A percentile compares a stretch with the other conserved stretches of the same genome.
These are phyloP conservation scores for Remersonia thermophila DNA, from an alignment of 2,329 filamentous ascomycete genomes.

Conservation along the genomic window DNA sequence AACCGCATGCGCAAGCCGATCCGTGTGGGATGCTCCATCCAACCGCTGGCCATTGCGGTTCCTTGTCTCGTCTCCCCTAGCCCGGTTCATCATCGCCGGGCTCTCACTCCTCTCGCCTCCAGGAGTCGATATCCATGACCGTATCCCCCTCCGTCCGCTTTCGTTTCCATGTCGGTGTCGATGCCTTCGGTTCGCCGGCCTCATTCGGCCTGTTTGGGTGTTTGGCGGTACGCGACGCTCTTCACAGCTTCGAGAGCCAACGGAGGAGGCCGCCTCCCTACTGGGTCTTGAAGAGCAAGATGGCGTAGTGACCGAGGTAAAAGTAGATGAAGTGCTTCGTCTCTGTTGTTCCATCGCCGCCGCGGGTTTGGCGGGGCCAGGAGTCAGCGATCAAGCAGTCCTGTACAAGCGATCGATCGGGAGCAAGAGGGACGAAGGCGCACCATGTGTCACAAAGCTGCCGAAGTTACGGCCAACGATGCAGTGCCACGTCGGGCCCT, in stretches of 20 bases:
- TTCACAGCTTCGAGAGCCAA: constrained; percentile 16
- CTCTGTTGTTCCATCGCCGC: constrained; percentile 41
- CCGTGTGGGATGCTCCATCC: too few species aligned
- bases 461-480: constrained; percentile 98
- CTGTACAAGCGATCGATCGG: neutral
- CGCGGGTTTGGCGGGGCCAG: neutral
- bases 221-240: constrained; percentile 1
- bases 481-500: constrained; percentile 98
- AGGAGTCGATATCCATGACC: too few species aligned
- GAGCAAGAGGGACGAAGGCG: constrained; percentile 16
- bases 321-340: constrained; percentile 99
- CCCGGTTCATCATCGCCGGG: too few species aligned
- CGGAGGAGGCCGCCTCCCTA: constrained; percentile 32
- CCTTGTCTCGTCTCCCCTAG: too few species aligned
- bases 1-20: too few species aligned
- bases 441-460: constrained; percentile 97
- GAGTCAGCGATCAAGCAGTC: constrained; percentile 1
- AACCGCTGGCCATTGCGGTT: too few species aligned
- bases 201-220: constrained; percentile 8
- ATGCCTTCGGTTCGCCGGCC: neutral
- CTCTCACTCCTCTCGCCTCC: too few species aligned
- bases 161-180: too few species aligned
- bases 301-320: constrained; percentile 96
- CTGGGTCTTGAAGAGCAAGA: constrained; percentile 98
- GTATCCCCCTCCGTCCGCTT: too few species aligned